Evolutionary conservation across 106 monocot species (phyloP), one percentile per base, ranked within the genome.

Genomic region (Platanthera guangdongensis): DNA sequence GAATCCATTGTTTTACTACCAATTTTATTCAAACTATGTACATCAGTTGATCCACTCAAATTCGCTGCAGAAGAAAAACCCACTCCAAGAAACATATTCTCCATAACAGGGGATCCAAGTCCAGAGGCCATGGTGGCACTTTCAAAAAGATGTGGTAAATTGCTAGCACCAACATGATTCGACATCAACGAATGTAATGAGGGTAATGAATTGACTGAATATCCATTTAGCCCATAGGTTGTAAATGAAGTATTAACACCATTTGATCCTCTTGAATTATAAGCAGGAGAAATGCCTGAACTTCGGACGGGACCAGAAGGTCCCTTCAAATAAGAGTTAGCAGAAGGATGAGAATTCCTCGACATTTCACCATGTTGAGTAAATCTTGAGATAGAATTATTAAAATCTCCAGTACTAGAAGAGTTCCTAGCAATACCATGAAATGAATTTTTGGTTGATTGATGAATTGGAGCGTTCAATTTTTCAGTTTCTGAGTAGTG

Each of bases 1-100:
- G 87, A 74, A 8, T 81, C 77, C 60, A 72, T 62, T 18, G 76
- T 77, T 1, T 77, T 75, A 80, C 78, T 86, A 9, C 83, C 89
- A 75, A 85, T 82, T 75, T 78, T 78, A 63, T 71, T 84, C 25
- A 82, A 83, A 78, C 73, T 85, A 72, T 88, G 85, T 71, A 90
- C 67, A 39, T 82, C 76, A 5, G 53, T 13, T 50, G 18, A 6
- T 48, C 75, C 77, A 62, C 53, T 52, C 13, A 86, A 53, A 81
- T 79, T 81, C 57, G 68, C 47, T 71, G 73, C 49, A 8, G 76
- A 63, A 75, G 77, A 79, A 65, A 76, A 73, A 39, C 72, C 62
- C 3, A 76, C 83, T 72, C 86, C 89, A 12, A 76, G 67, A 46
- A 74, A 72, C 73, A 76, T 51, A 28, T 79, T 69, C 22, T 77